These are phyloP conservation scores for Pseudogymnoascus sp. DNA, from an alignment of 2,329 filamentous ascomycete genomes.

Conservation along the genomic window DNA sequence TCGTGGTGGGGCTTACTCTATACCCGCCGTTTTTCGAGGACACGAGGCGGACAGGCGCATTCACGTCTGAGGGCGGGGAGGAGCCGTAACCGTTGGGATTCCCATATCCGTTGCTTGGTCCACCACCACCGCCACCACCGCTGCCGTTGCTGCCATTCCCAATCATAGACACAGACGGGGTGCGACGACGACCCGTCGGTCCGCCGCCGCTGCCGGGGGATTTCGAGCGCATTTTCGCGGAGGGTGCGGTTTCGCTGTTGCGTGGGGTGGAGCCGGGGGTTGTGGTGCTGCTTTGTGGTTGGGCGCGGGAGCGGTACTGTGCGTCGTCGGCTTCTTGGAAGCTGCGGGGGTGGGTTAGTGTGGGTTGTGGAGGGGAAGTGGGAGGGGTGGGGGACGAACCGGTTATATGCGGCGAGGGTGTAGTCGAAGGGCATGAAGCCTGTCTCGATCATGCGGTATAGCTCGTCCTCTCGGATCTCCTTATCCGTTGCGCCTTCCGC, in stretches of 20 bases:
- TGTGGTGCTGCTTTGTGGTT: not conserved
- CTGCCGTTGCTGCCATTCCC: not conserved
- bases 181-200: not conserved
- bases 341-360: not conserved
- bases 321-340: not conserved
- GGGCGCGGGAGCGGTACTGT: not conserved
- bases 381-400: slow-evolving; percentile 39
- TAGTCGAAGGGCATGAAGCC: slow-evolving; percentile 96
- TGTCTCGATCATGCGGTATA: slow-evolving; percentile 88
- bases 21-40: slow-evolving; percentile 7
- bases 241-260: not conserved
- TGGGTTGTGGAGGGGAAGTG: not conserved
- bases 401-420: slow-evolving; percentile 69
- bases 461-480: slow-evolving; percentile 87
- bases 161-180: not conserved
- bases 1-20: not conserved
- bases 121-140: no score
- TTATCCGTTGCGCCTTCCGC: slow-evolving; percentile 92
- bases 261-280: not conserved
- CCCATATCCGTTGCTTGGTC: not conserved
- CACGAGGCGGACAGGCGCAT: not conserved
- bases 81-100: not conserved
- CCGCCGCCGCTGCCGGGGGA: not conserved
- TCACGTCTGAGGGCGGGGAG: not conserved
- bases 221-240: not conserved